Base-by-base conservation (phyloP, 176 grass and related monocot species). In the Canna indica region DNA sequence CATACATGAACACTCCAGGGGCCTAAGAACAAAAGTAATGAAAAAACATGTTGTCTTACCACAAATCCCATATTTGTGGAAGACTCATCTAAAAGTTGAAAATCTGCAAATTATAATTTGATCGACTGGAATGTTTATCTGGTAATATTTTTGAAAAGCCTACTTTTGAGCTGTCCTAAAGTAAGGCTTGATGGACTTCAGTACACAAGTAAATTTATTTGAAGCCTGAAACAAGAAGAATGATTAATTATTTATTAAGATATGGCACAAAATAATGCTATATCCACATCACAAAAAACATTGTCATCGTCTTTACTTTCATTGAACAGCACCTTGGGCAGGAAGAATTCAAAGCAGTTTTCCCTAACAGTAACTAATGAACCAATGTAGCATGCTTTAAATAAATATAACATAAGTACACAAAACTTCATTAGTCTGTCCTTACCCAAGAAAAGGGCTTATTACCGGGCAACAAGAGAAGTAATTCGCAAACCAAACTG, bases 401-500 rank as follows among this genome's bases (percentile, higher is more conserved):
- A 17, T 30, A 32, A 31, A 15, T 15, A 31, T 30, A 61, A 15
- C 27, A 14, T 9, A 31, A 31, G 15, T 10, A 15, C 4, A 7
- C 14, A 11, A 7, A 32, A 61, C 26, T 10, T 14, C 26, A 15
- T 61, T 31, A 11, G 28, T 14, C 15, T 31, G 0, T 12, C 5
- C 27, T 61, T 1, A n/a, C n/a, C 28, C 26, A 61, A 31, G 26
- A 61, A 61, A 32, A 61, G 16, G 14, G 47, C 16, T 17, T 17
- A 61, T 61, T 61, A 69, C 67, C 67, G 28, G 67, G 16, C 18
- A 46, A 69, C 11, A 35, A 69, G 24, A 42, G 14, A 69, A 4
- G 29, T 69, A 35, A 11, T 47, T 47, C 47, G 67, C 67, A 26
- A 69, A 35, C 67, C 67, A 69, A 47, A 46, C 1, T 46, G 67